Evolutionary conservation across 2,329 filamentous ascomycete species (phyloP).

Genomic region (Phoma sp.): DNA sequence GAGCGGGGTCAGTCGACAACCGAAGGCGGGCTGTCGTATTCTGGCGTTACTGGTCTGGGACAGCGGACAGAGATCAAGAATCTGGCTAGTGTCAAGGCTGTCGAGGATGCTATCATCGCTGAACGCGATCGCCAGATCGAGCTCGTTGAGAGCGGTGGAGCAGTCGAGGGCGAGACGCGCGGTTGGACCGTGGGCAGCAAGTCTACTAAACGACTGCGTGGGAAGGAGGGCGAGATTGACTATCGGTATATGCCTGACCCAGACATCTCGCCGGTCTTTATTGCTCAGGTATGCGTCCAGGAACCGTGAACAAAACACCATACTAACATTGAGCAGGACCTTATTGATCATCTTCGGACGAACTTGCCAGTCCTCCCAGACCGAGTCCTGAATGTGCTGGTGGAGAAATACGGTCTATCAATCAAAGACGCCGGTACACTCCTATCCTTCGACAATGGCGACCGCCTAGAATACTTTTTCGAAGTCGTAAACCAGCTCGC

Average conservation of each 20-base stretch:
- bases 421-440: constrained; percentile 85
- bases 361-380: constrained; percentile 78
- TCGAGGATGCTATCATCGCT: constrained; percentile 92
- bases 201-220: constrained; percentile 80
- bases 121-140: constrained; percentile 89
- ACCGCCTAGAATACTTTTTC: constrained; percentile 82
- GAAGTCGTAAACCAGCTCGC: constrained; percentile 59
- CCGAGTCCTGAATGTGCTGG: constrained; percentile 68
- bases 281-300: constrained; percentile 60
- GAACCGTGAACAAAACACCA: background rate
- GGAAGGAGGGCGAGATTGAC: constrained; percentile 96
- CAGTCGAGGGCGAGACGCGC: constrained; percentile 83
- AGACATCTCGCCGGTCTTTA: constrained; percentile 80
- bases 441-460: constrained; percentile 77
- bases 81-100: constrained; percentile 89
- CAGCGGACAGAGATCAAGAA: constrained; percentile 98
- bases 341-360: constrained; percentile 69
- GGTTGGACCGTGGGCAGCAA: constrained; percentile 89
- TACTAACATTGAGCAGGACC: constrained; percentile 53
- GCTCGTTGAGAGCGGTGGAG: constrained; percentile 77
- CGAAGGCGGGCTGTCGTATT: constrained; percentile 56
- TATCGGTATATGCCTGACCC: constrained; percentile 99
- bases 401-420: constrained; percentile 71
- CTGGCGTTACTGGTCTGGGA: constrained; percentile 71
- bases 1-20: constrained; percentile 52